Evolutionary conservation across 306 rosid genomes (phyloP).

Genomic region (Echinosophora koreensis): DNA sequence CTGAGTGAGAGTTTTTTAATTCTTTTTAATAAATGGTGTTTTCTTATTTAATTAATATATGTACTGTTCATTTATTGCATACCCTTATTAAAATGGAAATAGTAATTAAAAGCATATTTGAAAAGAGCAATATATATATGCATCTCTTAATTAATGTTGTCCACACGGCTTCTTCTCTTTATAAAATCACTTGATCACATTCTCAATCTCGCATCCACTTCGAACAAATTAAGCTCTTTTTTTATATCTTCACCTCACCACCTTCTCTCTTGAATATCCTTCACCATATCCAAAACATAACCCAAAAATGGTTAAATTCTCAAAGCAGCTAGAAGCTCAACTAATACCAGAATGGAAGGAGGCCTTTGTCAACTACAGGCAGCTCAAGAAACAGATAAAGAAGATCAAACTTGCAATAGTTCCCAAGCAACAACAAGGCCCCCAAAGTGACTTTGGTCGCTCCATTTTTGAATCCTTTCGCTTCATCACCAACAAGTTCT

Average conservation of each 20-base stretch:
- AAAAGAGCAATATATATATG: constrained; percentile 35
- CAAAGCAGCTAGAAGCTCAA: constrained; percentile 93
- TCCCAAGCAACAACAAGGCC: constrained; percentile 40
- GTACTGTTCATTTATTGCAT: neutral
- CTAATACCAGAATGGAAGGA: constrained; percentile 94
- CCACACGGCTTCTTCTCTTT: constrained; percentile 46
- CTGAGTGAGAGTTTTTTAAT: too few relatives aligned
- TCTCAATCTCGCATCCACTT: constrained; percentile 30
- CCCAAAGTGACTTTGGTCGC: constrained; percentile 49
- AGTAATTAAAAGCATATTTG: constrained; percentile 11
- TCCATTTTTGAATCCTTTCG: constrained; percentile 65
- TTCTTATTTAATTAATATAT: too few relatives aligned
- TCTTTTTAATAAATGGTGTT: too few relatives aligned
- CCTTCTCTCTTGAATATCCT: constrained; percentile 13
- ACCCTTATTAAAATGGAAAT: neutral
- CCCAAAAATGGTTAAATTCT: constrained; percentile 84
- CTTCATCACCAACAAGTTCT: constrained; percentile 44
- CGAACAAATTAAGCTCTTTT: neutral
- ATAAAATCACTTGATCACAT: constrained; percentile 44
- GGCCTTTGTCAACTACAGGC: constrained; percentile 76
- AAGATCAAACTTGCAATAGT: constrained; percentile 61
- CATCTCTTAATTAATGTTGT: constrained; percentile 31
- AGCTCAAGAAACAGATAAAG: constrained; percentile 80
- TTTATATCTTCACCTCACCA: constrained; percentile 9
- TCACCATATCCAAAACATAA: constrained; percentile 1